A percentile compares a stretch with the other conserved stretches of the same genome.
phyloP scores from a whole-genome alignment of 2,329 filamentous ascomycete genomes.

The Lasiodiplodia sp. region DNA sequence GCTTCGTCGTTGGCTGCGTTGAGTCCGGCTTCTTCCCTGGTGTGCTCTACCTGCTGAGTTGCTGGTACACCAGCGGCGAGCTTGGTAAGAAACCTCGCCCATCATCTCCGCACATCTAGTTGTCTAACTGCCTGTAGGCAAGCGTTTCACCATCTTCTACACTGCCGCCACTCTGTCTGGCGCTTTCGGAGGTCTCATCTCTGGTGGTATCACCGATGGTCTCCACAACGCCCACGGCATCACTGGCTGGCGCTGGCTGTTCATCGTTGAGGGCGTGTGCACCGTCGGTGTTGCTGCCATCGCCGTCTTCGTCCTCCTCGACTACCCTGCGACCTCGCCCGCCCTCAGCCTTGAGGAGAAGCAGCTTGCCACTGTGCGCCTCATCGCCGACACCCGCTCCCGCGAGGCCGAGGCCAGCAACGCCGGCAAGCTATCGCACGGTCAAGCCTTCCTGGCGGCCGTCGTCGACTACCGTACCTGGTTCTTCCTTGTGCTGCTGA shows the following conservation, averaged over 20 bases:
- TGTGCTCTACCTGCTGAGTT: slow-evolving; percentile 30
- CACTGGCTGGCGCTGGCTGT: slow-evolving; percentile 45
- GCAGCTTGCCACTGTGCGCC: slow-evolving; percentile 26
- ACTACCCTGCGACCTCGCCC: slow-evolving; percentile 64
- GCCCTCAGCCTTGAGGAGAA: slow-evolving; percentile 65
- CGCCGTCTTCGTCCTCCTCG: slow-evolving; percentile 61
- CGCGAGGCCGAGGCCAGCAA: slow-evolving; percentile 14
- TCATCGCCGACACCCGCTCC: slow-evolving; percentile 22
- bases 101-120: not conserved
- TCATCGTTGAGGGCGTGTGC: slow-evolving; percentile 43
- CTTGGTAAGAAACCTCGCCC: slow-evolving; percentile 6
- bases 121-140: slow-evolving; percentile 66
- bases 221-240: slow-evolving; percentile 55
- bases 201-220: slow-evolving; percentile 64
- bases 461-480: slow-evolving; percentile 29
- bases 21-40: slow-evolving; percentile 40
- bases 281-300: slow-evolving; percentile 33
- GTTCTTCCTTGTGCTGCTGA: slow-evolving; percentile 28
- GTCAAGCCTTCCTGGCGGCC: slow-evolving; percentile 27
- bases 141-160: slow-evolving; percentile 68
- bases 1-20: slow-evolving; percentile 54
- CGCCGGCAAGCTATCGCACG: slow-evolving; percentile 19
- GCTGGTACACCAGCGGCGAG: slow-evolving; percentile 30
- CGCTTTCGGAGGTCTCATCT: slow-evolving; percentile 67
- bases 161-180: slow-evolving; percentile 64